Evolutionary conservation across 495 filamentous ascomycete species (phyloP).

Genomic region (Articulospora tetracladia): DNA sequence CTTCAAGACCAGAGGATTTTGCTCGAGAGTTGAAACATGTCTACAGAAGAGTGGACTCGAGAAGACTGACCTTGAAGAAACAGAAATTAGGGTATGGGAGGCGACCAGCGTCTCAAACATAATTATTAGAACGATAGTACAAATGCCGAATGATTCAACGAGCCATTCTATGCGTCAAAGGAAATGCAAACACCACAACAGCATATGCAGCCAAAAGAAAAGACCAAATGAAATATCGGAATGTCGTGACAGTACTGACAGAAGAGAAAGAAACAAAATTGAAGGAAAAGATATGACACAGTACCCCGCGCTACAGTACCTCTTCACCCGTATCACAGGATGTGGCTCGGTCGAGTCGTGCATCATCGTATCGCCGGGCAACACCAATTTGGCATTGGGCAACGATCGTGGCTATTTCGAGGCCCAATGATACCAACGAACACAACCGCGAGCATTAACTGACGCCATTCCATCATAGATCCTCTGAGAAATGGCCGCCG

Average conservation of each 20-base stretch:
- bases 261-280: slow-evolving; percentile 8
- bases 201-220: background rate
- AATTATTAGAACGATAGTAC: slow-evolving; percentile 13
- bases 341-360: slow-evolving; percentile 8
- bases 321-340: slow-evolving; percentile 1
- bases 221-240: background rate
- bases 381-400: background rate
- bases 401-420: slow-evolving; percentile 8
- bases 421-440: slow-evolving; percentile 10
- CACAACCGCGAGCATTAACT: background rate
- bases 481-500: background rate
- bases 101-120: slow-evolving; percentile 26
- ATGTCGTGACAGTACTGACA: background rate
- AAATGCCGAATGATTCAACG: slow-evolving; percentile 3
- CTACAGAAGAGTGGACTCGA: background rate
- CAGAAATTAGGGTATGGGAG: slow-evolving; percentile 19
- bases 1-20: slow-evolving; percentile 2
- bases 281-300: slow-evolving; percentile 13
- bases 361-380: slow-evolving; percentile 14
- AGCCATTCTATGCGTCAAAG: slow-evolving; percentile 15
- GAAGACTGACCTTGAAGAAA: slow-evolving; percentile 21
- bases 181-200: background rate
- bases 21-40: slow-evolving; percentile 5
- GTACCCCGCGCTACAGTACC: slow-evolving; percentile 16
- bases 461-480: slow-evolving; percentile 7